Percentiles rank a stretch among this genome's conserved stretches.
phyloP scores from a whole-genome alignment of 805 yeast genomes.

The Debaryomyces prosopidis region DNA sequence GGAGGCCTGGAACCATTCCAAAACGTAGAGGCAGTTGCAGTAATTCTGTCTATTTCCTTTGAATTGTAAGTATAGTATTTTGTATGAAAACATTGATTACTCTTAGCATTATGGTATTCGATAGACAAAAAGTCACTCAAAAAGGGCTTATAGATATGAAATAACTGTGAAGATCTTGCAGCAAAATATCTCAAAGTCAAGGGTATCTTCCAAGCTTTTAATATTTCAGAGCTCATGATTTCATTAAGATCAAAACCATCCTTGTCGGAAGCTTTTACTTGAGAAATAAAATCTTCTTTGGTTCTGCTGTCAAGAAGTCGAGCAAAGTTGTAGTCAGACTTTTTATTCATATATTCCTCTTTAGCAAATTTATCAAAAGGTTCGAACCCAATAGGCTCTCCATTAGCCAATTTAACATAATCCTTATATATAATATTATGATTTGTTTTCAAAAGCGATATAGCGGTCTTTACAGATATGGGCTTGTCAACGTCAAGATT shows the following conservation, averaged over 20 bases:
- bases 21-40: constrained; percentile 40
- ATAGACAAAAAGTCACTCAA: constrained; percentile 46
- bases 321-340: constrained; percentile 4
- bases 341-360: not conserved
- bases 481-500: constrained; percentile 50
- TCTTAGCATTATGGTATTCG: constrained; percentile 47
- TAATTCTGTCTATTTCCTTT: constrained; percentile 23
- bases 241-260: constrained; percentile 19
- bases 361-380: constrained; percentile 34
- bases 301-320: not conserved
- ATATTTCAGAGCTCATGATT: constrained; percentile 26
- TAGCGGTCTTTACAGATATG: constrained; percentile 40
- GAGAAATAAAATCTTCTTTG: not conserved
- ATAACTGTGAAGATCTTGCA: constrained; percentile 52
- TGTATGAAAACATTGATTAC: constrained; percentile 38
- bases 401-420: constrained; percentile 45
- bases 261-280: constrained; percentile 11
- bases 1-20: constrained; percentile 65
- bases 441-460: constrained; percentile 39
- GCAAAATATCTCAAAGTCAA: constrained; percentile 59
- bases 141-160: constrained; percentile 32
- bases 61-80: constrained; percentile 39
- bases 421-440: constrained; percentile 40
- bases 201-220: constrained; percentile 50
- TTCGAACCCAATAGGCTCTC: constrained; percentile 42